These are phyloP conservation scores for Penicillium samsonianum DNA, from an alignment of 495 filamentous ascomycete genomes.

Conservation along the genomic window DNA sequence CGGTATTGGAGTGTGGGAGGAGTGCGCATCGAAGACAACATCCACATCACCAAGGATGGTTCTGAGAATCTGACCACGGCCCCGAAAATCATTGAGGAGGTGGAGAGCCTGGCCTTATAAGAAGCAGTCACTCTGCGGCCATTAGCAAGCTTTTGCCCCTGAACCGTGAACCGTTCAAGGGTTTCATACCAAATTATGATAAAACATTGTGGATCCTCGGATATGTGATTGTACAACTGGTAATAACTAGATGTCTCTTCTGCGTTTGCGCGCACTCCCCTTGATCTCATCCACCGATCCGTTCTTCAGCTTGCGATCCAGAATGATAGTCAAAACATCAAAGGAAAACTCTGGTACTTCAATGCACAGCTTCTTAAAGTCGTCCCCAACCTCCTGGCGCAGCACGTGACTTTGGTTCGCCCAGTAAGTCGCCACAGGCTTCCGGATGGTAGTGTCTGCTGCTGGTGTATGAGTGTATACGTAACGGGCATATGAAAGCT, in stretches of 20 bases:
- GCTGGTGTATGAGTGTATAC: conserved; percentile 75
- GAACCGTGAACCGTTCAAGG: not conserved
- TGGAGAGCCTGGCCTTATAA: conserved; percentile 54
- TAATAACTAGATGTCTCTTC: conserved; percentile 30
- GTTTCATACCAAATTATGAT: not conserved
- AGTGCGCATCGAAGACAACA: conserved; percentile 74
- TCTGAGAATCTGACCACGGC: conserved; percentile 79
- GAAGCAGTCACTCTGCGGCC: not conserved
- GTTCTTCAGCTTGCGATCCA: conserved; percentile 66
- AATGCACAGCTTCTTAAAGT: conserved; percentile 78
- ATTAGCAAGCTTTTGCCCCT: not conserved
- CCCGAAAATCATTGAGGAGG: conserved; percentile 69
- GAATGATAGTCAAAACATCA: conserved; percentile 75
- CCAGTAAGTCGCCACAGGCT: conserved; percentile 89
- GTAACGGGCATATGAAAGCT: conserved; percentile 87
- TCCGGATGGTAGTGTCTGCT: conserved; percentile 72
- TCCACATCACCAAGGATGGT: conserved; percentile 76
- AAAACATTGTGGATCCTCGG: not conserved
- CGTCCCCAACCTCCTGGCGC: conserved; percentile 77
- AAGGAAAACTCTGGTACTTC: conserved; percentile 89
- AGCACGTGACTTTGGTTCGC: conserved; percentile 76
- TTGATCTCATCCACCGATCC: conserved; percentile 29
- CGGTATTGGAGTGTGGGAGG: conserved; percentile 90
- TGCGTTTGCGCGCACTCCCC: conserved; percentile 38
- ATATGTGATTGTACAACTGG: conserved; percentile 1